Percentiles rank a stretch among this genome's conserved stretches.
Conservation (phyloP, 1,139 yeast genomes). For the Kodamaea ohmeri region DNA sequence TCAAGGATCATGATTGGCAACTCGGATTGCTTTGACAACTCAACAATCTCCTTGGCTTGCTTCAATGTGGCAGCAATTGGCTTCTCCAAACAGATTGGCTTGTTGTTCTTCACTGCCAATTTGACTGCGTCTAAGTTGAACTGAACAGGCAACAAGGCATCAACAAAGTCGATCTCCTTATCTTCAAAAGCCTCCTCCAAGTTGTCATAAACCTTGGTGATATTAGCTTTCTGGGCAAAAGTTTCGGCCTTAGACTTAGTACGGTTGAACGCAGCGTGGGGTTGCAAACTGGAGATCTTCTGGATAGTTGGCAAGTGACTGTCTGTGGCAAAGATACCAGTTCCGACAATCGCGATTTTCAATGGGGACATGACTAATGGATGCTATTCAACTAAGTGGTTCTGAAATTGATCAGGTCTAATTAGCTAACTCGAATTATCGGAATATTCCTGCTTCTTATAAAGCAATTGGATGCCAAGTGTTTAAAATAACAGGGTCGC, state of each 20-base stretch:
- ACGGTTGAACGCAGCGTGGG: slow-evolving; percentile 71
- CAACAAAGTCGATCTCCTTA: slow-evolving; percentile 66
- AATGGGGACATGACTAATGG: slow-evolving; percentile 23
- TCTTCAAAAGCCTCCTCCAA: slow-evolving; percentile 66
- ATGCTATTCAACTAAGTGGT: no score
- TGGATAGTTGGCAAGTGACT: slow-evolving; percentile 75
- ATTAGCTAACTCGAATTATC: no score
- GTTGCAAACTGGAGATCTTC: slow-evolving; percentile 32
- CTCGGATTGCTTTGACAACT: slow-evolving; percentile 53
- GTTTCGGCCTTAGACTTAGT: slow-evolving; percentile 76
- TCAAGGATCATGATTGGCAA: slow-evolving; percentile 77
- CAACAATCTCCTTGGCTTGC: slow-evolving; percentile 78
- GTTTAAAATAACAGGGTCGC: no score
- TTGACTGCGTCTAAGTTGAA: slow-evolving; percentile 65
- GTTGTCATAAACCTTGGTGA: slow-evolving; percentile 57
- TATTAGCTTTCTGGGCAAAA: slow-evolving; percentile 66
- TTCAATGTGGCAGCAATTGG: slow-evolving; percentile 84
- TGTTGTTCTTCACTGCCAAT: slow-evolving; percentile 64
- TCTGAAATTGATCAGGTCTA: no score
- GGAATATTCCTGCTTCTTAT: no score
- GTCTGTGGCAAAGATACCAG: slow-evolving; percentile 88
- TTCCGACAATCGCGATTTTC: slow-evolving; percentile 78
- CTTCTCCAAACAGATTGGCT: slow-evolving; percentile 81
- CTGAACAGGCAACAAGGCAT: slow-evolving; percentile 85
- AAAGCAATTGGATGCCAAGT: no score